Evolutionary conservation across 1,139 yeast species (phyloP).

Genomic region (Yamadazyma taylorii): DNA sequence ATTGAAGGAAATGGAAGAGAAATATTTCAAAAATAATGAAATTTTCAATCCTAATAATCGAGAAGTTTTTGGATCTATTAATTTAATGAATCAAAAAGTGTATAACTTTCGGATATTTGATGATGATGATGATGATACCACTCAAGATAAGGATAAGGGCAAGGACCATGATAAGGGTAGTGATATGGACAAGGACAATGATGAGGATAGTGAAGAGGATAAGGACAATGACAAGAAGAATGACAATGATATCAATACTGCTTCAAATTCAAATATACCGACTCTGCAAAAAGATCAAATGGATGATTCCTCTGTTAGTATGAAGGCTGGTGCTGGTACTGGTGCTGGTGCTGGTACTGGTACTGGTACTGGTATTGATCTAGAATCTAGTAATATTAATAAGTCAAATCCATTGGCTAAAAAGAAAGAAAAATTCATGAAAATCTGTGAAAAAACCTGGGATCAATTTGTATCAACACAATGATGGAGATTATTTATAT

Average conservation of each 20-base stretch:
- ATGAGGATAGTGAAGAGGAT: slow-evolving; percentile 2
- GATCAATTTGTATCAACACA: slow-evolving; percentile 38
- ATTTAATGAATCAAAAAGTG: slow-evolving; percentile 43
- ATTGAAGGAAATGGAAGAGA: slow-evolving; percentile 38
- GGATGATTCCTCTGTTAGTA: no score
- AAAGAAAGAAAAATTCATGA: slow-evolving; percentile 49
- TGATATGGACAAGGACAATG: no score
- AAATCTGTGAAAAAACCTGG: slow-evolving; percentile 57
- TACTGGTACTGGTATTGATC: not conserved
- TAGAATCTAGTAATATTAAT: not conserved
- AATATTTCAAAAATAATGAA: slow-evolving; percentile 19
- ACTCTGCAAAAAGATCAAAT: slow-evolving; percentile 1
- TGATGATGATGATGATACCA: slow-evolving; percentile 9
- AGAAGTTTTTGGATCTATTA: slow-evolving; percentile 44
- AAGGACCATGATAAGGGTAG: slow-evolving; percentile 8
- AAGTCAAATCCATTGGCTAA: slow-evolving; percentile 4
- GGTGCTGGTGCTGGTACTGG: slow-evolving; percentile 2
- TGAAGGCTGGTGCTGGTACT: slow-evolving; percentile 1
- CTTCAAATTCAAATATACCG: slow-evolving; percentile 2
- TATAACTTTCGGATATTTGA: slow-evolving; percentile 42
- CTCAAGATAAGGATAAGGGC: slow-evolving; percentile 5
- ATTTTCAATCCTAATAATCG: slow-evolving; percentile 4
- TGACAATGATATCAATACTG: no score
- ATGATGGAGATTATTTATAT: not conserved
- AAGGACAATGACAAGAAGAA: slow-evolving; percentile 6